Percentiles rank a stretch among this genome's conserved stretches.
Conservation (phyloP, 331 rosid species). For the Malus hybrid region DNA sequence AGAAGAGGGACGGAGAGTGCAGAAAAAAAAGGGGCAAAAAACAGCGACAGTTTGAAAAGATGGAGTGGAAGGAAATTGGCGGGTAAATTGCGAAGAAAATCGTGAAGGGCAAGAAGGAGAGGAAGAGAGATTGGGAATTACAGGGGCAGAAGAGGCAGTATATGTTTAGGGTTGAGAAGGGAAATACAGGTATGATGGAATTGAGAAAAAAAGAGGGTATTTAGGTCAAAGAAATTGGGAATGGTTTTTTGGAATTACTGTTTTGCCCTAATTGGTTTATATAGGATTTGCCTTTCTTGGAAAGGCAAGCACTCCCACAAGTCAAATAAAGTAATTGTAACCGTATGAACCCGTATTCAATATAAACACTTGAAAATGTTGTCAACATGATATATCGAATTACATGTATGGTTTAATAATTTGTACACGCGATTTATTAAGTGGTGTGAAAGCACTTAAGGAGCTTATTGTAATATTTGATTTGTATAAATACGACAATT, state of each 20-base stretch:
- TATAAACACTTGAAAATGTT: too few relatives aligned
- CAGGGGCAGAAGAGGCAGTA: constrained; percentile 57
- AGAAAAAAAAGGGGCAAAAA: neutral
- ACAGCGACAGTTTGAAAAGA: constrained; percentile 19
- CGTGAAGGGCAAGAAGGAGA: constrained; percentile 37
- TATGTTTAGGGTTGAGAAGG: constrained; percentile 60
- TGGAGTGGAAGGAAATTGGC: constrained; percentile 28
- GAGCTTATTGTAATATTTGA: too few relatives aligned
- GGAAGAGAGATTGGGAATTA: constrained; percentile 30
- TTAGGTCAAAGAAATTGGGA: constrained; percentile 50
- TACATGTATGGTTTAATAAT: neutral
- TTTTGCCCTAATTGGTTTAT: constrained; percentile 39
- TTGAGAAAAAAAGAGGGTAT: constrained; percentile 52
- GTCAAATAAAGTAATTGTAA: neutral
- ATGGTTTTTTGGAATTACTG: constrained; percentile 35
- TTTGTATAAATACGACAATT: too few relatives aligned
- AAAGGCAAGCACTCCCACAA: too few relatives aligned
- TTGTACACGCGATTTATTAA: too few relatives aligned
- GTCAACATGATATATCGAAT: rapidly evolving
- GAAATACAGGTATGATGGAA: constrained; percentile 51
- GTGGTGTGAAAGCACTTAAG: too few relatives aligned
- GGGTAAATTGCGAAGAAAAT: constrained; percentile 40
- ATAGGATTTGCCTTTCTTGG: neutral
- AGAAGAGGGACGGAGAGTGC: neutral
- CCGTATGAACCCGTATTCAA: rapidly evolving